Evolutionary conservation across 345 rosid species (phyloP), one percentile per base, ranked within the genome.

Genomic region (Brassica juncea): DNA sequence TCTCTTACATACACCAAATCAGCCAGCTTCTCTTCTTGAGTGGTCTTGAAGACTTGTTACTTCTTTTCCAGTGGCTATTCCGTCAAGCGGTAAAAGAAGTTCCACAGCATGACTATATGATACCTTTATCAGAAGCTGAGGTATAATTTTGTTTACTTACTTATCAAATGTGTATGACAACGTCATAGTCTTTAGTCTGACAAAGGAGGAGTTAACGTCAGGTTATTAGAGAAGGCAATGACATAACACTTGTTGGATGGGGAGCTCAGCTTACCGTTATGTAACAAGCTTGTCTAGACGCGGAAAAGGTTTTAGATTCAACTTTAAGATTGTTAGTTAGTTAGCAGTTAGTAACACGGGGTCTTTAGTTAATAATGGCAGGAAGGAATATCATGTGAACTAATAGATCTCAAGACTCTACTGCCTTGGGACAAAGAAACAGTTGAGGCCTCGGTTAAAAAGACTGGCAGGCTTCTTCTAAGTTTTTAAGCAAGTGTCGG

Each of bases 371-470:
- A 21, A 66, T 59, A 52, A 52, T 52, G 44, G 25, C 87, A 92
- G 97, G 93, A 88, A 42, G 98, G 98, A 71, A 89, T 94, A 75
- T 92, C 97, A 73, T 92, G 97, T 87, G 97, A 92, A 77, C 82
- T 92, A 71, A 87, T 92, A 77, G 97, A 94, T 81, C 90, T 91
- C 72, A 92, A 88, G 84, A 92, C 98, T 31, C 82, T 89, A 2
- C 34, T 94, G 5, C 99, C 97, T 4, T 94, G 97, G 99, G 97
- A 92, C 77, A 94, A 91, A 81, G 99, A 91, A 86, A 91, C 87
- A 0, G 91, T 91, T 1, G 97, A 94, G 79, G 90, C 93, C 14
- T 91, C 94, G 0, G 98, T 92, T 72, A 88, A 80, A 63, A 92
- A 94, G 82, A 92, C 97, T 0, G 98, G 97, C 62, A 84, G 92